A percentile compares a stretch with the other conserved stretches of the same genome.
phyloP scores from a whole-genome alignment of 306 rosid genomes.

The Dalbergia cochinchinensis region DNA sequence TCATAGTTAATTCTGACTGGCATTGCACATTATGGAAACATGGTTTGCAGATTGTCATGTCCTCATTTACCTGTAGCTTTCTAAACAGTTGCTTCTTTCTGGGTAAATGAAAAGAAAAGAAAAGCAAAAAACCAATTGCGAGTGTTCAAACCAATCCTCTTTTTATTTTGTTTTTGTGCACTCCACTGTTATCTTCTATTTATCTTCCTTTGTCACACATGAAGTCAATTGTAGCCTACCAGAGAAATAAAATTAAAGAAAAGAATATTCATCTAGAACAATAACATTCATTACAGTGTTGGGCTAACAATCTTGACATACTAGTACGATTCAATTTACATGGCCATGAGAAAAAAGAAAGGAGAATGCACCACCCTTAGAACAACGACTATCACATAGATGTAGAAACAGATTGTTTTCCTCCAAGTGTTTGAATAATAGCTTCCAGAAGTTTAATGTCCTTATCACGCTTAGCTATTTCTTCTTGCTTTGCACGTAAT shows the following conservation, averaged over 20 bases:
- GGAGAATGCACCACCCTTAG: slow-evolving; percentile 7
- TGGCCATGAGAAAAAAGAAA: neutral
- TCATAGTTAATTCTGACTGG: slow-evolving; percentile 11
- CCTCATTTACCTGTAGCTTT: no score
- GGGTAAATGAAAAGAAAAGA: neutral
- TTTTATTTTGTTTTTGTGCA: neutral
- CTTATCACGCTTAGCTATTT: slow-evolving; percentile 82
- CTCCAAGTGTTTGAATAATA: slow-evolving; percentile 89
- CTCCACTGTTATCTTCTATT: neutral
- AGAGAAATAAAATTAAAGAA: slow-evolving; percentile 23
- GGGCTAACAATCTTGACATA: slow-evolving; percentile 12
- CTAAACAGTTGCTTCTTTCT: neutral
- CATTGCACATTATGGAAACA: neutral
- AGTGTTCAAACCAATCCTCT: neutral
- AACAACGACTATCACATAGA: slow-evolving; percentile 34
- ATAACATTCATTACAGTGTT: slow-evolving; percentile 13
- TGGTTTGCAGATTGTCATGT: neutral
- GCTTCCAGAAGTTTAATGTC: slow-evolving; percentile 90
- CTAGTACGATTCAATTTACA: slow-evolving; percentile 50
- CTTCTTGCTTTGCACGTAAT: slow-evolving; percentile 82
- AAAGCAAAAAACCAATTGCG: neutral
- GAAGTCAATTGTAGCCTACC: neutral
- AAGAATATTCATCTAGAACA: slow-evolving; percentile 6
- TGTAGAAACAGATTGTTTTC: slow-evolving; percentile 54
- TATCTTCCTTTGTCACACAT: neutral